Base-by-base conservation (phyloP, 495 filamentous ascomycete genomes). In the Penicillium desertorum region DNA sequence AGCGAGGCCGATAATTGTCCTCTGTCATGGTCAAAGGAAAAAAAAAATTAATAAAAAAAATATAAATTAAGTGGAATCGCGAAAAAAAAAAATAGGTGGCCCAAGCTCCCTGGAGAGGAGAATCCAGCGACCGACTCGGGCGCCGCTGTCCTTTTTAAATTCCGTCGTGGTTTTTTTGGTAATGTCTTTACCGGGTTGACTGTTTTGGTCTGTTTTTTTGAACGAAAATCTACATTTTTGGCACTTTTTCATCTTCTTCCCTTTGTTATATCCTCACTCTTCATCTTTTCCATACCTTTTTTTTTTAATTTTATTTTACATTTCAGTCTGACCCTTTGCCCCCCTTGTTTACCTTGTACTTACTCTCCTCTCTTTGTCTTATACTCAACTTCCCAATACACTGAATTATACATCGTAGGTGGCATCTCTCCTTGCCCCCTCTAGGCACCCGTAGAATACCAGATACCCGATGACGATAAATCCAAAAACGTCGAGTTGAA, bases 381-480 rank as follows among this genome's bases (percentile, higher is more conserved):
- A 29, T 52, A 22, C 51, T 41, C 12, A 32, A 25, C 5, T 29
- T 41, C 56, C 19, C 32, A 2, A 41, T 45, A 17, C 52, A 49
- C 48, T 49, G 29, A 32, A 37, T 25, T 34, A 37, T 39, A 17
- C 6, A 9, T 54, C 22, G 36, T 43, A 25, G n/a, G 41, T 57
- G 37, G 23, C 52, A 39, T 20, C 44, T 51, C 56, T 34, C 20
- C 30, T 7, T 41, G 36, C 19, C 51, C 51, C 34, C 25, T 37
- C n/a, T 52, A 62, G 42, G 41, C n/a, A 30, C 45, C 29, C 46
- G 30, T 49, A 20, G 45, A 45, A 30, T 19, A n/a, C 42, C 54
- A 37, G 32, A 30, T 25, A 12, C 42, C 54, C 47, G 45, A 73
- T 79, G 76, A 79, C 70, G 76, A 79, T 71, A 71, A 58, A 67